Evolutionary conservation across 2,329 filamentous ascomycete species (phyloP).

Genomic region (Penicillium sumatraense): DNA sequence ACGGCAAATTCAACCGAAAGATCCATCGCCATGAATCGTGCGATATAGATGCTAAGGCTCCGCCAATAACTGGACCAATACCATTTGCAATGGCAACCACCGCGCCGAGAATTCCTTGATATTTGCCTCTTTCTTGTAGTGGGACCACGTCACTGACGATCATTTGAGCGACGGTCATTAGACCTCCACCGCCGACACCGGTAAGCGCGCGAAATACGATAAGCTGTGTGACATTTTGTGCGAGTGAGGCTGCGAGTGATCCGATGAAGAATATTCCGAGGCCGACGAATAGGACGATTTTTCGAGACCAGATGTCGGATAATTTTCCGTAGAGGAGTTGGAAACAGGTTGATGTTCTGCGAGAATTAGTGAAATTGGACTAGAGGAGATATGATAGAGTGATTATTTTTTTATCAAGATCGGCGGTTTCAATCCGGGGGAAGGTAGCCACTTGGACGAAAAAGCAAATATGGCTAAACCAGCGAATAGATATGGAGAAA

Average conservation of each 20-base stretch:
- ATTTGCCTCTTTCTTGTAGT: constrained; percentile 63
- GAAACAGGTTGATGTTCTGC: constrained; percentile 69
- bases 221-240: constrained; percentile 59
- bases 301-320: constrained; percentile 65
- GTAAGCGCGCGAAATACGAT: constrained; percentile 65
- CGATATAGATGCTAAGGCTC: constrained; percentile 53
- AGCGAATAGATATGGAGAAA: too few relatives aligned
- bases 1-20: constrained; percentile 59
- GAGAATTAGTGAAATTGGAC: too few relatives aligned
- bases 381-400: too few relatives aligned
- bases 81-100: constrained; percentile 60
- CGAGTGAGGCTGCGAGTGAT: constrained; percentile 64
- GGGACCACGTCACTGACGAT: constrained; percentile 66
- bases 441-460: too few relatives aligned
- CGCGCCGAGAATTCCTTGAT: constrained; percentile 59
- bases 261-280: constrained; percentile 59
- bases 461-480: neutral
- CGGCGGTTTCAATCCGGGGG: too few relatives aligned
- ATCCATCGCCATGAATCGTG: constrained; percentile 58
- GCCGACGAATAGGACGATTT: constrained; percentile 59
- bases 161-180: constrained; percentile 63
- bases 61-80: constrained; percentile 60
- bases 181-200: constrained; percentile 65
- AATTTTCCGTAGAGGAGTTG: constrained; percentile 67
- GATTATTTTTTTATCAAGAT: too few relatives aligned